Percentiles rank a stretch among this genome's conserved stretches.
Conservation (phyloP, 148 eudicot genomes). For the Vaccinium corymbosum region DNA sequence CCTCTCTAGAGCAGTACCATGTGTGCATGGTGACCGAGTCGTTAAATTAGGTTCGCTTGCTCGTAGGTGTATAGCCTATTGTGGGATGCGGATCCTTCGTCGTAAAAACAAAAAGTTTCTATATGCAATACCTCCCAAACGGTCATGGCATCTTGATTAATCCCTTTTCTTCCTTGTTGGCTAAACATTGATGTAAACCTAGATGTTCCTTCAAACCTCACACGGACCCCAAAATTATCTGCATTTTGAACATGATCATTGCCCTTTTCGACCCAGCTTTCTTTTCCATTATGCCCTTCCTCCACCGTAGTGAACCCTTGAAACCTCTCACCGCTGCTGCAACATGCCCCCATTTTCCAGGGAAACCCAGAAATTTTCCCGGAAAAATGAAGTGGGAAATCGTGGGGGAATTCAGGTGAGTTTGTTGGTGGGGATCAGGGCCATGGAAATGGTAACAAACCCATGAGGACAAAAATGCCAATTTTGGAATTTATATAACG, state of each 20-base stretch:
- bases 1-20: too few species aligned
- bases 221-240: conserved; percentile 42
- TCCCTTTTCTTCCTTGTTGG: conserved; percentile 74
- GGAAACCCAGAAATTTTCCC: conserved; percentile 9
- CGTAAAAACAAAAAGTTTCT: neutral
- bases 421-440: neutral
- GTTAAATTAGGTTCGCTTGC: too few species aligned
- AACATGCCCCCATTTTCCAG: conserved; percentile 74
- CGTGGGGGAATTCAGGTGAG: too few species aligned
- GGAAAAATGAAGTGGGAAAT: neutral
- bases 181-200: conserved; percentile 55
- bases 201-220: conserved; percentile 61
- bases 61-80: too few species aligned
- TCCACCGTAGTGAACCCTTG: conserved; percentile 23
- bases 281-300: conserved; percentile 16
- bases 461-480: neutral
- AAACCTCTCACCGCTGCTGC: conserved; percentile 42
- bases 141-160: conserved; percentile 89
- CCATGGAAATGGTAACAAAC: neutral
- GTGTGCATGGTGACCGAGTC: too few species aligned
- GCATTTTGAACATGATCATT: conserved; percentile 24
- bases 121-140: conserved; percentile 73
- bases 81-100: too few species aligned
- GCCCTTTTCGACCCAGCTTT: conserved; percentile 19
- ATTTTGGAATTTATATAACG: neutral